A percentile compares a stretch with the other conserved stretches of the same genome.
Conservation (phyloP, 257 asterid species). For the Solanum corneliomulleri region DNA sequence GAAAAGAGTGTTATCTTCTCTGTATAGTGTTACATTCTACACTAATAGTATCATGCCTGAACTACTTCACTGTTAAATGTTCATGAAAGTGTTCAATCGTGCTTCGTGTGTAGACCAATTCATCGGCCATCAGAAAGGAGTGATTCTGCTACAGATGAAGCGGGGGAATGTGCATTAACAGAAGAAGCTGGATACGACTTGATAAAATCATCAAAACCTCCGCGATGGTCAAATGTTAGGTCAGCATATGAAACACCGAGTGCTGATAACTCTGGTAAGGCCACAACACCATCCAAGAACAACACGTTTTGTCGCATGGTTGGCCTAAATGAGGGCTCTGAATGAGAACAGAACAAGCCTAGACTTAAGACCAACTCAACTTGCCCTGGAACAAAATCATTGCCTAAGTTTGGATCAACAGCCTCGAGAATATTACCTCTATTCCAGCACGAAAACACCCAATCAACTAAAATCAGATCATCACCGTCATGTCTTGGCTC, state of each 20-base stretch:
- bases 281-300: conserved; percentile 28
- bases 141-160: background rate
- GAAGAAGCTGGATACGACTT: background rate
- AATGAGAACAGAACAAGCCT: background rate
- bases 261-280: background rate
- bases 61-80: too few species aligned
- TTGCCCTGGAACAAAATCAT: background rate
- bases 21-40: too few species aligned
- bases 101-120: too few species aligned
- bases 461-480: background rate
- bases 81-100: too few species aligned
- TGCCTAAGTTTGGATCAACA: background rate
- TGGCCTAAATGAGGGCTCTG: background rate
- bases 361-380: background rate
- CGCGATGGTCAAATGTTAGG: background rate
- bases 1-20: too few species aligned
- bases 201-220: background rate
- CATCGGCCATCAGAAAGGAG: background rate
- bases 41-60: too few species aligned
- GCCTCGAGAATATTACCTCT: background rate
- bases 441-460: background rate
- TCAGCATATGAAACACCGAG: background rate
- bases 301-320: background rate
- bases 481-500: background rate
- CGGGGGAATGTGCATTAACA: background rate